These are phyloP conservation scores for Tuber indicum DNA, from an alignment of 495 filamentous ascomycete species.

Conservation along the genomic window DNA sequence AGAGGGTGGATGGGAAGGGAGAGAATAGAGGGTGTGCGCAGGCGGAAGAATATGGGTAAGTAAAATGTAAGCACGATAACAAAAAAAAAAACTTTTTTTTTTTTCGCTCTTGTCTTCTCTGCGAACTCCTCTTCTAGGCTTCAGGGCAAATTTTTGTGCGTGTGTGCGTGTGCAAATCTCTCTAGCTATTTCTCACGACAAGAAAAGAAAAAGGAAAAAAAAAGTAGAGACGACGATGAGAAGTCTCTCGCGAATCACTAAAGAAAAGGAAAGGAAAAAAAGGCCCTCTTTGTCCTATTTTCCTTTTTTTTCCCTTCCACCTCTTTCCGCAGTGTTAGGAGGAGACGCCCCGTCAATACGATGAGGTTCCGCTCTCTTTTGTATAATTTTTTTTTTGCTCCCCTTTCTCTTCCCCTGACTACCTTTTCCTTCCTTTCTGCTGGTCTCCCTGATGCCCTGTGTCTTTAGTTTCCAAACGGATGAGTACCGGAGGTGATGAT, in stretches of 20 bases:
- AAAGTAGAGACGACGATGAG: background rate
- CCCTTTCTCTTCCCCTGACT: background rate
- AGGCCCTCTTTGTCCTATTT: background rate
- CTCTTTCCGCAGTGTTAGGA: background rate
- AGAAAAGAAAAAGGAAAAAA: background rate
- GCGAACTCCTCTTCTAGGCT: constrained; percentile 2
- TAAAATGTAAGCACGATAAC: background rate
- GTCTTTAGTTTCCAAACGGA: background rate
- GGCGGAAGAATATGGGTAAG: background rate
- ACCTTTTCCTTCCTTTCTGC: background rate
- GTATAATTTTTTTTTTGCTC: background rate
- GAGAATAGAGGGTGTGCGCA: background rate
- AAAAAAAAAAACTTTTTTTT: background rate
- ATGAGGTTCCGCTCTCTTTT: background rate
- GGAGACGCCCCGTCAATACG: background rate
- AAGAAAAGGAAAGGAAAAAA: background rate
- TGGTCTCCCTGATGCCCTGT: background rate
- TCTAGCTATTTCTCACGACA: constrained; percentile 4
- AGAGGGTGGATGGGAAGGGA: background rate
- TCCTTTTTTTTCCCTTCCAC: background rate
- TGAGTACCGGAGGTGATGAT: background rate
- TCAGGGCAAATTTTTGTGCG: constrained; percentile 1
- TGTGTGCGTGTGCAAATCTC: constrained; percentile 1
- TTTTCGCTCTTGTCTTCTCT: background rate
- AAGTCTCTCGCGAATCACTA: background rate